These are phyloP conservation scores for Penicillium sp. DNA, from an alignment of 2,329 filamentous ascomycete genomes.

Conservation along the genomic window DNA sequence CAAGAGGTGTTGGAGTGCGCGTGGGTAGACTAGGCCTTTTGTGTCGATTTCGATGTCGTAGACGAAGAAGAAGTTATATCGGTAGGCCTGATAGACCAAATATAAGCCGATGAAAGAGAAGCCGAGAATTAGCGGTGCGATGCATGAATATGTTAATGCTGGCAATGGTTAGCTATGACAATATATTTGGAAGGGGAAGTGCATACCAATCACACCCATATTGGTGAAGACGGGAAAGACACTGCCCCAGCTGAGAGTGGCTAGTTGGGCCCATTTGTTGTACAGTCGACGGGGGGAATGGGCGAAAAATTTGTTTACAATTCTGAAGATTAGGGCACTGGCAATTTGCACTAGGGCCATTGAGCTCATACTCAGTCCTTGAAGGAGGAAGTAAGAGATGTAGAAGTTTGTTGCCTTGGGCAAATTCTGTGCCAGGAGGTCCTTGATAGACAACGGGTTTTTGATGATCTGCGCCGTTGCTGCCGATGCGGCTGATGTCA, in stretches of 20 bases:
- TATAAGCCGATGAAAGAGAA: conserved; percentile 78
- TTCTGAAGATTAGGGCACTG: conserved; percentile 70
- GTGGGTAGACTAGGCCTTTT: conserved; percentile 83
- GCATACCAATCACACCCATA: conserved; percentile 75
- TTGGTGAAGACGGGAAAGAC: conserved; percentile 77
- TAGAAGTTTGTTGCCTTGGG: conserved; percentile 93
- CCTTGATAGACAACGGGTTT: conserved; percentile 64
- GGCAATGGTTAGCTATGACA: conserved; percentile 7
- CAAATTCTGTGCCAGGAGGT: conserved; percentile 70
- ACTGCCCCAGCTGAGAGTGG: conserved; percentile 80
- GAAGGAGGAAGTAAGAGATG: conserved; percentile 90
- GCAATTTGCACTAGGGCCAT: conserved; percentile 70
- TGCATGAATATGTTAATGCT: conserved; percentile 84
- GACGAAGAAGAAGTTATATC: conserved; percentile 88
- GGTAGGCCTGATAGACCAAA: conserved; percentile 82
- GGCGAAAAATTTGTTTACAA: conserved; percentile 72
- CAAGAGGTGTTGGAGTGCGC: conserved; percentile 79
- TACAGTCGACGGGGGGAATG: conserved; percentile 73
- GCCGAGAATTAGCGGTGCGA: conserved; percentile 79
- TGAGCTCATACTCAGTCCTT: conserved; percentile 77
- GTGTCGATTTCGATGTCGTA: conserved; percentile 80
- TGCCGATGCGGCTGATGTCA: conserved; percentile 77
- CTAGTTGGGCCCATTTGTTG: conserved; percentile 70
- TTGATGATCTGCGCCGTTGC: conserved; percentile 66
- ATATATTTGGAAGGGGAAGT: neutral